A percentile compares a stretch with the other conserved stretches of the same genome.
Evolutionary conservation across 139 green algal genomes (phyloP).

Genomic region (Micromonas commoda): DNA sequence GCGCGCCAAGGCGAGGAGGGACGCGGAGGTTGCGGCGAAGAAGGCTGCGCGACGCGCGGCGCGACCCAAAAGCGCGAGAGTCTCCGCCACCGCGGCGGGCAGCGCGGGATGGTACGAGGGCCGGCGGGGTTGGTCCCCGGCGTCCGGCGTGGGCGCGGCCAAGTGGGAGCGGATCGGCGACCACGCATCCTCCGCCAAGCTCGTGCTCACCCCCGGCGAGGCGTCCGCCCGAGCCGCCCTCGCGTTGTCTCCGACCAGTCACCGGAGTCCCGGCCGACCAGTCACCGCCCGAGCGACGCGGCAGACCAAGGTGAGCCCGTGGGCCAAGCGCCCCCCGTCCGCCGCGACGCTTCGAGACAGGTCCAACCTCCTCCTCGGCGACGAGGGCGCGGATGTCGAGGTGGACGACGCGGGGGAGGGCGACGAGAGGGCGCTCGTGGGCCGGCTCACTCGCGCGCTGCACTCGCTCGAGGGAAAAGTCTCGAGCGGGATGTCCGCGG

Average conservation of each 20-base stretch:
- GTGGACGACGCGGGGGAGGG: background rate
- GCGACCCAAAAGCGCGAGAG: background rate
- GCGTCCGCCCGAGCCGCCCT: background rate
- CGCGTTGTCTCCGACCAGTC: too few relatives aligned
- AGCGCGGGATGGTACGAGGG: background rate
- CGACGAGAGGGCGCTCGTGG: background rate
- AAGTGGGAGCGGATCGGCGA: background rate
- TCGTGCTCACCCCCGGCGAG: background rate
- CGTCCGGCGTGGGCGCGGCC: background rate
- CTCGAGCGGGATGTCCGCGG: background rate
- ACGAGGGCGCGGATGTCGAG: background rate
- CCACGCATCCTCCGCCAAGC: background rate
- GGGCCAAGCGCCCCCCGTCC: too few relatives aligned
- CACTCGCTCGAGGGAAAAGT: background rate
- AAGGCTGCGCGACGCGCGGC: background rate
- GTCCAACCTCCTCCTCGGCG: too few relatives aligned
- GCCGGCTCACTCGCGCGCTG: background rate
- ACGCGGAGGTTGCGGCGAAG: background rate
- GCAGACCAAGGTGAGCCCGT: too few relatives aligned
- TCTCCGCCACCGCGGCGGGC: background rate
- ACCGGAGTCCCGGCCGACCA: too few relatives aligned
- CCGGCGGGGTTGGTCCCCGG: background rate
- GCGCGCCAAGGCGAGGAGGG: background rate
- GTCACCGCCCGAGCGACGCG: too few relatives aligned
- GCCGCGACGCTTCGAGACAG: too few relatives aligned